These are phyloP conservation scores for Collybia nuda DNA, from an alignment of 768 basidiomycete species.

Conservation along the genomic window DNA sequence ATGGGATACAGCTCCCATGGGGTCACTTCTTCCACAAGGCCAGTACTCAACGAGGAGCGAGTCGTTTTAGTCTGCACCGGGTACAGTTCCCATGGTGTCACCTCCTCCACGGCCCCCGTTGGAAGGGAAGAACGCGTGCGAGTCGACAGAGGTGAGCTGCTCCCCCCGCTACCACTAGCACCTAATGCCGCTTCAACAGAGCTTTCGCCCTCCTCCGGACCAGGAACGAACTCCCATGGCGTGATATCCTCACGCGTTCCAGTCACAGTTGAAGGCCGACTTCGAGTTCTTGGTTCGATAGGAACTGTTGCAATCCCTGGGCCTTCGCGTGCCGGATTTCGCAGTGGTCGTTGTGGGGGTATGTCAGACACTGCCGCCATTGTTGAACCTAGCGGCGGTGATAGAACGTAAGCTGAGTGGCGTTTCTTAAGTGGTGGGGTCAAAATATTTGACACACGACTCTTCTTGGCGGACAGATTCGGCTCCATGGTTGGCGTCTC, in stretches of 20 bases:
- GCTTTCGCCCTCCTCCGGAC: conserved; percentile 4
- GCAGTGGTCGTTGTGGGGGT: conserved; percentile 29
- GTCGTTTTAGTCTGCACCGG: conserved; percentile 8
- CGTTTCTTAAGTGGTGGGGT: conserved; percentile 28
- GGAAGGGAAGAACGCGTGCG: conserved; percentile 7
- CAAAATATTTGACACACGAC: conserved; percentile 1
- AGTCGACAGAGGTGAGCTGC: conserved; percentile 10
- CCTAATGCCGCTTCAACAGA: background rate
- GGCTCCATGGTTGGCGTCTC: conserved; percentile 21
- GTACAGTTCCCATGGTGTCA: conserved; percentile 22
- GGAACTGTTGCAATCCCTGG: background rate
- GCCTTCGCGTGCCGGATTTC: conserved; percentile 28
- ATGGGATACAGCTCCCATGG: conserved; percentile 28
- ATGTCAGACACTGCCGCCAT: conserved; percentile 16
- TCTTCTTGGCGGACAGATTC: conserved; percentile 7
- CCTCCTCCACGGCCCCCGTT: conserved; percentile 19
- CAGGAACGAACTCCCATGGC: conserved; percentile 34
- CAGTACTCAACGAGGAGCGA: conserved; percentile 14
- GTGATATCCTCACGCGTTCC: conserved; percentile 26
- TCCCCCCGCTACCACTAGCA: conserved; percentile 6
- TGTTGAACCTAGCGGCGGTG: conserved; percentile 16
- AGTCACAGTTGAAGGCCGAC: conserved; percentile 24
- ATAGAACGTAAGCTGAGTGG: conserved; percentile 25
- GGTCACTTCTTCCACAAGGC: conserved; percentile 25
- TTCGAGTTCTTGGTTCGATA: conserved; percentile 11